Evolutionary conservation across 768 basidiomycete genomes (phyloP).

Genomic region (Mycena rosella): DNA sequence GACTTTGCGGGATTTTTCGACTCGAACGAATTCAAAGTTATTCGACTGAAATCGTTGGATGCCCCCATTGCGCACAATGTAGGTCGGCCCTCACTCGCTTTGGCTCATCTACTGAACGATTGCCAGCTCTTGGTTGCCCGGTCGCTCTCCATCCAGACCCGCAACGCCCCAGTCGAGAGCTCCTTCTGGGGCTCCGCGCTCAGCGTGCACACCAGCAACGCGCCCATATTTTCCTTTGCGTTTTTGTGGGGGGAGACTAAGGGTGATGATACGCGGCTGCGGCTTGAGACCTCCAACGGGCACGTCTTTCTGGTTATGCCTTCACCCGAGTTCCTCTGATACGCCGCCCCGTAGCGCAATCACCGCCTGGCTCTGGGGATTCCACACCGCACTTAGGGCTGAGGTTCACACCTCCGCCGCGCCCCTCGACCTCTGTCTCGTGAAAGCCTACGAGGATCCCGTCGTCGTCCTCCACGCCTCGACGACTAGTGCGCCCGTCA

Average conservation of each 20-base stretch:
- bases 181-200: conserved; percentile 12
- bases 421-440: not conserved
- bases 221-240: not conserved
- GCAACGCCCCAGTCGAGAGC: conserved; percentile 12
- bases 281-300: conserved; percentile 28
- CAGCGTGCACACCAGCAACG: conserved; percentile 23
- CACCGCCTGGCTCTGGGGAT: not conserved
- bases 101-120: not conserved
- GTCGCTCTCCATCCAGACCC: conserved; percentile 21
- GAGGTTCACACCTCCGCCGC: conserved; percentile 17
- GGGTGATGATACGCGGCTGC: conserved; percentile 9
- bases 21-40: not conserved
- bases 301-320: not conserved
- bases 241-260: conserved; percentile 12
- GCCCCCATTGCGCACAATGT: conserved; percentile 19
- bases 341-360: conserved; percentile 6
- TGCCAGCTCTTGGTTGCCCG: conserved; percentile 5
- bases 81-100: not conserved
- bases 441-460: not conserved
- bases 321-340: not conserved
- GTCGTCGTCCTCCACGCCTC: conserved; percentile 20
- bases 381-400: conserved; percentile 11
- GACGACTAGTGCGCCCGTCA: conserved; percentile 11
- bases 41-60: conserved; percentile 17
- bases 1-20: conserved; percentile 11